A percentile compares a stretch with the other conserved stretches of the same genome.
phyloP scores from a whole-genome alignment of 73 alveolate species.

The Tetrahymena borealis region DNA sequence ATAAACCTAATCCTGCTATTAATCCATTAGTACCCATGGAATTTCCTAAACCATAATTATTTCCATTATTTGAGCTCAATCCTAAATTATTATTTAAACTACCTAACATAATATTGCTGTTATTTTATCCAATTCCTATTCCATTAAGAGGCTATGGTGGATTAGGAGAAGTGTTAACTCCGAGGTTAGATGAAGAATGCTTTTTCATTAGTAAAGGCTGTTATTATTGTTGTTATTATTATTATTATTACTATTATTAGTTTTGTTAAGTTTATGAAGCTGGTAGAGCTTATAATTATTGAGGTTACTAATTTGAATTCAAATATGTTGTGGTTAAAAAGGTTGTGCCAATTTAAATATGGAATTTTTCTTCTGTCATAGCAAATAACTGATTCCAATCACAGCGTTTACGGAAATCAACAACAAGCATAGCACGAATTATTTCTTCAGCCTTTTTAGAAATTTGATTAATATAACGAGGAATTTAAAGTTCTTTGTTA shows the following conservation, averaged over 20 bases:
- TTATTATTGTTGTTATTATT: neutral
- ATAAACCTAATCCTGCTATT: neutral
- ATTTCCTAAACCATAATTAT: neutral
- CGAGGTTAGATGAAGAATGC: neutral
- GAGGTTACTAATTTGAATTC: neutral
- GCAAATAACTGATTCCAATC: slow-evolving; percentile 32
- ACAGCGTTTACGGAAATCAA: slow-evolving; percentile 32
- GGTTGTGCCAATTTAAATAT: slow-evolving; percentile 8
- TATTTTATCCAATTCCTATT: neutral
- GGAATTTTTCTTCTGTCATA: slow-evolving; percentile 24
- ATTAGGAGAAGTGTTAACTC: neutral
- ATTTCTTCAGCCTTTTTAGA: slow-evolving; percentile 40
- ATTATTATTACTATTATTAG: neutral
- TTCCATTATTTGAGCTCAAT: neutral
- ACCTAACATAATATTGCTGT: neutral
- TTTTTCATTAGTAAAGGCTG: neutral
- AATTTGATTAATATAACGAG: slow-evolving; percentile 28
- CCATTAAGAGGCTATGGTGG: neutral
- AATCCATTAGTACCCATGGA: neutral
- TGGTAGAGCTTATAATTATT: neutral
- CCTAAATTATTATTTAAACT: neutral
- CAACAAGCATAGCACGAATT: slow-evolving; percentile 36
- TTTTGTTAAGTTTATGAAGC: neutral
- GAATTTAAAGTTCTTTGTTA: slow-evolving; percentile 25
- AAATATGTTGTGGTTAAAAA: neutral